Percentiles rank a stretch among this genome's conserved stretches.
Conservation (phyloP, 768 basidiomycete genomes). For the Thelephora aurantiotincta region DNA sequence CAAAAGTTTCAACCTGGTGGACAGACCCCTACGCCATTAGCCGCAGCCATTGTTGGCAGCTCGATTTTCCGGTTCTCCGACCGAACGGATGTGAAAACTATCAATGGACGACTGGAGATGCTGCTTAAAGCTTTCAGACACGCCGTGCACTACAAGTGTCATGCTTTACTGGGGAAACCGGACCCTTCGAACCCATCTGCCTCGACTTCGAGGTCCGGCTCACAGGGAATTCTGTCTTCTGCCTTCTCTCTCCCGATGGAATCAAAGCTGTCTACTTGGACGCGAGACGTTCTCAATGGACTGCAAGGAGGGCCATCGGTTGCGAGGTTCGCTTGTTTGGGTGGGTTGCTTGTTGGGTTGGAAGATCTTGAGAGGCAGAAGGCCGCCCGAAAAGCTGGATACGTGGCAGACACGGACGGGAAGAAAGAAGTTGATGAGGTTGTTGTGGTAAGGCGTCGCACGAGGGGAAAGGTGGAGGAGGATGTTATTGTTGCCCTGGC, state of each 20-base stretch:
- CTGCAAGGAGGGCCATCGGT: slow-evolving; percentile 47
- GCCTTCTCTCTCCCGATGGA: slow-evolving; percentile 20
- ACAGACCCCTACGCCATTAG: slow-evolving; percentile 41
- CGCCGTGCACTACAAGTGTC: slow-evolving; percentile 39
- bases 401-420: slow-evolving; percentile 3
- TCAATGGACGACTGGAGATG: slow-evolving; percentile 31
- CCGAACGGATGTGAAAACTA: slow-evolving; percentile 16
- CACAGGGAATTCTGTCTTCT: neutral
- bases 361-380: slow-evolving; percentile 32
- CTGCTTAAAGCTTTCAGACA: slow-evolving; percentile 45
- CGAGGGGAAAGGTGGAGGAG: slow-evolving; percentile 37
- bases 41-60: slow-evolving; percentile 41
- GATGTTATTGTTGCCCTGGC: slow-evolving; percentile 58
- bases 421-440: too few relatives aligned
- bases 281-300: slow-evolving; percentile 10
- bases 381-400: slow-evolving; percentile 14
- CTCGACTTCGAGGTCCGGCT: slow-evolving; percentile 2
- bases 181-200: slow-evolving; percentile 14
- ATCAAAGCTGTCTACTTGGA: slow-evolving; percentile 20
- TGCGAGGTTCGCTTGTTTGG: slow-evolving; percentile 44
- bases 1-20: slow-evolving; percentile 3
- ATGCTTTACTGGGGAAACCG: slow-evolving; percentile 22
- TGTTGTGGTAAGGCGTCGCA: slow-evolving; percentile 2
- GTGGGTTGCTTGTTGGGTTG: slow-evolving; percentile 51
- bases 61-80: slow-evolving; percentile 28